A percentile compares a stretch with the other conserved stretches of the same genome.
Evolutionary conservation across 768 basidiomycete genomes (phyloP).

Genomic region (Amanita exitialis): DNA sequence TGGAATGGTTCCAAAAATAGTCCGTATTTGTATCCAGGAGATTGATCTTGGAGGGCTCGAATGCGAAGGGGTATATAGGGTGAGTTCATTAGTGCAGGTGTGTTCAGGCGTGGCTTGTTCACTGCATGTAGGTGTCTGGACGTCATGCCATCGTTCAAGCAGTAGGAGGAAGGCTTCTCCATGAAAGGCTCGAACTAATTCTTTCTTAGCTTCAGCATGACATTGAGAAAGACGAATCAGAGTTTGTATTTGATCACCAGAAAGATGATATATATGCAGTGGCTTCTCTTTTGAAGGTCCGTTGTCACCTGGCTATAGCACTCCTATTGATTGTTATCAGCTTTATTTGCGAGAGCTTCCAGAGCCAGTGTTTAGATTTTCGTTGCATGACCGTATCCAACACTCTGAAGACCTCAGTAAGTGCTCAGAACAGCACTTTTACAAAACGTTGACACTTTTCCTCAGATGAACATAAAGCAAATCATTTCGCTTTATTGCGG

Average conservation of each 20-base stretch:
- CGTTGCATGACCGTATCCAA: slow-evolving; percentile 72
- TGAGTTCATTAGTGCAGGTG: slow-evolving; percentile 15
- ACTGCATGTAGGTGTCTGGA: slow-evolving; percentile 55
- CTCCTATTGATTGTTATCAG: slow-evolving; percentile 21
- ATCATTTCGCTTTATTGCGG: slow-evolving; percentile 70
- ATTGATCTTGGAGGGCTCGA: slow-evolving; percentile 74
- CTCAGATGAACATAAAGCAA: slow-evolving; percentile 60
- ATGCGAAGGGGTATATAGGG: slow-evolving; percentile 74
- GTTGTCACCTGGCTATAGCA: slow-evolving; percentile 2
- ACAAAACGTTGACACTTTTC: not conserved
- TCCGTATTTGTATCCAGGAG: slow-evolving; percentile 73
- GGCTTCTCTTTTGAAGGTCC: slow-evolving; percentile 76
- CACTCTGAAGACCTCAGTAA: slow-evolving; percentile 70
- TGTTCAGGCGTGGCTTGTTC: slow-evolving; percentile 11
- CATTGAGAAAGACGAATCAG: slow-evolving; percentile 73
- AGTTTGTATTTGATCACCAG: slow-evolving; percentile 57
- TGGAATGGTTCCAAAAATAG: slow-evolving; percentile 68
- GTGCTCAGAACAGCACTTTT: slow-evolving; percentile 7
- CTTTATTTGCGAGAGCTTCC: slow-evolving; percentile 80
- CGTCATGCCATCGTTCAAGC: slow-evolving; percentile 78
- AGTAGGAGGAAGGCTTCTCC: slow-evolving; percentile 27
- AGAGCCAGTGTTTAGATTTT: slow-evolving; percentile 80
- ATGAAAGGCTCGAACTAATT: not conserved
- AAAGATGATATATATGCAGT: slow-evolving; percentile 80
- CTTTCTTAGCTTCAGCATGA: slow-evolving; percentile 64